Evolutionary conservation across 2,329 filamentous ascomycete species (phyloP).

Genomic region (Colletotrichum horii): DNA sequence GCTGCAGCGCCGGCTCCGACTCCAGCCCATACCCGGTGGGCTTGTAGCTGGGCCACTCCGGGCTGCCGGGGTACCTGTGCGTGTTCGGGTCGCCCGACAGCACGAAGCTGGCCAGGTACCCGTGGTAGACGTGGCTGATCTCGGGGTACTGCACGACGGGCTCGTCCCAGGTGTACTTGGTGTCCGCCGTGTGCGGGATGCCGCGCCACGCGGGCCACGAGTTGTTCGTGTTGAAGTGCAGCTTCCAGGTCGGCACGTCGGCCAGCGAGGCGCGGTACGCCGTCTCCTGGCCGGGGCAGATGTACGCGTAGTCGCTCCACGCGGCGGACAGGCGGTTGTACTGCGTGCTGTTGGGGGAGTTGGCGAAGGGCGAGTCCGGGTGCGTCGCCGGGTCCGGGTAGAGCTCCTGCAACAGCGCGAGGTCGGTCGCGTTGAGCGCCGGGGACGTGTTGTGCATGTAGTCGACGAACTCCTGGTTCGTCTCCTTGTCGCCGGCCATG

Average conservation of each 20-base stretch:
- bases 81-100: slow-evolving; percentile 74
- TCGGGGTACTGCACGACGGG: slow-evolving; percentile 37
- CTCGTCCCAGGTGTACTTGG: slow-evolving; percentile 41
- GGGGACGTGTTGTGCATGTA: slow-evolving; percentile 40
- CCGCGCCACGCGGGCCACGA: slow-evolving; percentile 70
- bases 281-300: slow-evolving; percentile 49
- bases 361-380: slow-evolving; percentile 36
- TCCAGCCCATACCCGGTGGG: slow-evolving; percentile 27
- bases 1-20: slow-evolving; percentile 29
- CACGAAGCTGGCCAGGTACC: slow-evolving; percentile 76
- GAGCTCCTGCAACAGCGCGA: slow-evolving; percentile 30
- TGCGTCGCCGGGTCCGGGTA: slow-evolving; percentile 40
- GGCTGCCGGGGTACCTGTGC: slow-evolving; percentile 24
- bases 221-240: slow-evolving; percentile 73
- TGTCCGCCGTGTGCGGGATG: slow-evolving; percentile 42
- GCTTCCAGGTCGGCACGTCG: slow-evolving; percentile 75
- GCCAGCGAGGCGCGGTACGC: slow-evolving; percentile 65
- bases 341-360: slow-evolving; percentile 46
- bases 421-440: slow-evolving; percentile 32
- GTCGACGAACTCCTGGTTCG: slow-evolving; percentile 38
- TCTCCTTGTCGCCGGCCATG: slow-evolving; percentile 35
- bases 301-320: slow-evolving; percentile 49
- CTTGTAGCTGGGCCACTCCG: slow-evolving; percentile 29
- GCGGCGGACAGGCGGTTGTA: slow-evolving; percentile 49
- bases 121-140: slow-evolving; percentile 40